These are phyloP conservation scores for Nakazawaea holstii DNA, from an alignment of 805 yeast species.

Conservation along the genomic window DNA sequence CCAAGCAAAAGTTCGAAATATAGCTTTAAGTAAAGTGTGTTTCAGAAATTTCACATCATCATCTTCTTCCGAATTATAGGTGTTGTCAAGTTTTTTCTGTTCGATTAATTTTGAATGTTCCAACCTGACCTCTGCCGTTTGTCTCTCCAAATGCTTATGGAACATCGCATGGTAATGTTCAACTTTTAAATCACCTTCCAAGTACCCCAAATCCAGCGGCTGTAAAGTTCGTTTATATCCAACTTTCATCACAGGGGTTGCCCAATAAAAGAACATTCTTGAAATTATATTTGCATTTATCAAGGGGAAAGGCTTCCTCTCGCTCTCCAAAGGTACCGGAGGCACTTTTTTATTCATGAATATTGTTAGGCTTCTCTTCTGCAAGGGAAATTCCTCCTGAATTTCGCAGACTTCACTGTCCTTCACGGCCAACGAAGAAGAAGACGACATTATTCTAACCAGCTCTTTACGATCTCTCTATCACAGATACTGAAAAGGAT, in stretches of 20 bases:
- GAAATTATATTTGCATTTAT: conserved; percentile 33
- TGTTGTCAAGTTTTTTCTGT: conserved; percentile 25
- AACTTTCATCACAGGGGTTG: conserved; percentile 53
- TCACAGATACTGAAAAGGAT: too few relatives aligned
- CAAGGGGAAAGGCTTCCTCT: conserved; percentile 41
- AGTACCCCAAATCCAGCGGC: conserved; percentile 54
- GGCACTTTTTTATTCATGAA: conserved; percentile 37
- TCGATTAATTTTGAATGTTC: conserved; percentile 24
- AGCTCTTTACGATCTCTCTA: neutral
- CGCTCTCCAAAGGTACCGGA: conserved; percentile 45
- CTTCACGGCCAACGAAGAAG: neutral
- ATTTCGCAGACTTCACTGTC: neutral
- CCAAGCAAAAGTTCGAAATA: conserved; percentile 43
- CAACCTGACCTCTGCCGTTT: conserved; percentile 26
- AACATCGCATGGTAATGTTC: conserved; percentile 33
- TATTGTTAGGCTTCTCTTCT: conserved; percentile 28
- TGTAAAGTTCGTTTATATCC: conserved; percentile 71
- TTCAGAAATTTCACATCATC: conserved; percentile 34
- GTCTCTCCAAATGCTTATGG: conserved; percentile 23
- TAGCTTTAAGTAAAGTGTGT: conserved; percentile 36
- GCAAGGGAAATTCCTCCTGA: conserved; percentile 16
- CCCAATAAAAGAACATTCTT: conserved; percentile 57
- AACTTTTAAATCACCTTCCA: conserved; percentile 37
- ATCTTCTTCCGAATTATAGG: conserved; percentile 16
- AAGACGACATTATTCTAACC: neutral